Base-by-base conservation (phyloP, 495 filamentous ascomycete species). In the Jackrogersella multiformis region DNA sequence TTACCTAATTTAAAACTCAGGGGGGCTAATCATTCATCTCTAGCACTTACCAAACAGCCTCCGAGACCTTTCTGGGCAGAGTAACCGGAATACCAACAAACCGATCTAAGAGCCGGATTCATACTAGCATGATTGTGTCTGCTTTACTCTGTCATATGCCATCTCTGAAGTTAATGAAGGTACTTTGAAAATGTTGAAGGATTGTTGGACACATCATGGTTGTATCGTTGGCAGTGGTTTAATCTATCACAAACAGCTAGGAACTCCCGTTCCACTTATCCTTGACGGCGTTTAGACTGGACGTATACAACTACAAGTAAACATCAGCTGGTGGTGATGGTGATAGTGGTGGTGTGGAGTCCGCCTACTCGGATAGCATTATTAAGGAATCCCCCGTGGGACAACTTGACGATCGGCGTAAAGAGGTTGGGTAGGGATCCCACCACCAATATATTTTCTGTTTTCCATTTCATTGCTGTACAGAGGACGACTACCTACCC, bases 311-410 rank as follows among this genome's bases (percentile, higher is more conserved):
- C 20, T 21, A 8, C 20, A 55, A 36, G 26, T 56, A 24, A 32
- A 42, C 3, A 20, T 18, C 30, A 49, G 13, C 21, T 26, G 10
- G 28, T 41, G 58, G n/a, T n/a, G n/a, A n/a, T n/a, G n/a, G n/a
- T n/a, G n/a, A n/a, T n/a, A n/a, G n/a, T n/a, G n/a, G 38, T 24
- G 58, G 39, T 32, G 61, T 57, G 53, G 52, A 15, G 34, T 28
- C 26, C 16, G 13, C 36, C 34, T 42, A 8, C 32, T 51, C 18
- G 12, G 45, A 42, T 42, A 15, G 23, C 20, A 41, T 39, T 15
- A 45, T 46, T n/a, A n/a, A n/a, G 30, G 49, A 45, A 36, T 6
- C 45, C 9, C 20, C 20, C 41, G 15, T 18, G 39, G 41, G 16
- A 51, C 30, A 28, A 48, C 21, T 56, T 26, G 41, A 36, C 2